phyloP scores from a whole-genome alignment of 1,284 basidiomycete species.

The Sanghuangporus sanghuang region DNA sequence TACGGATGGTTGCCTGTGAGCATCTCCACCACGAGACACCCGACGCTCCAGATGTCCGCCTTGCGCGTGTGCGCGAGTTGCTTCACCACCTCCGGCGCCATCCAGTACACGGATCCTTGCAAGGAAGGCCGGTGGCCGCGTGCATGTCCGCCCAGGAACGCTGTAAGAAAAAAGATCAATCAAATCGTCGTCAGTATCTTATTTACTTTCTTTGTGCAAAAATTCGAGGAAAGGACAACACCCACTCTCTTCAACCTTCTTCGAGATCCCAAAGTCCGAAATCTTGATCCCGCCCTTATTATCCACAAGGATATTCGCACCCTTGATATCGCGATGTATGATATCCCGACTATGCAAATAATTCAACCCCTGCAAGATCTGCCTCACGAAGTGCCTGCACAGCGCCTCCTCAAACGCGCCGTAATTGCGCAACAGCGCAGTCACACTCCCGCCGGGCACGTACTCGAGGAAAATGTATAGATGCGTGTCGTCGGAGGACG shows the following conservation, averaged over 20 bases:
- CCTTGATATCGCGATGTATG: constrained; percentile 98
- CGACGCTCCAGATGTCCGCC: constrained; percentile 98
- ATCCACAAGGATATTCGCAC: constrained; percentile 96
- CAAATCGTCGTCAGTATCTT: neutral
- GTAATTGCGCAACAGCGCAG: constrained; percentile 88
- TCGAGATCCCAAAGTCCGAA: constrained; percentile 98
- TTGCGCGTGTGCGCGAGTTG: constrained; percentile 92
- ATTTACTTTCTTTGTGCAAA: neutral
- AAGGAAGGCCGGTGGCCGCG: constrained; percentile 85
- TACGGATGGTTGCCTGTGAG: constrained; percentile 96
- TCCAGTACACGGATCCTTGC: constrained; percentile 98
- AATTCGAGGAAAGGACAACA: constrained; percentile 22
- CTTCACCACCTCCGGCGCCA: constrained; percentile 98
- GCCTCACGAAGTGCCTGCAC: constrained; percentile 91
- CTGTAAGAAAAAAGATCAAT: constrained; percentile 33
- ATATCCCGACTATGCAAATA: constrained; percentile 95
- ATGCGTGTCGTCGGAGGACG: constrained; percentile 81
- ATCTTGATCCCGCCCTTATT: constrained; percentile 99
- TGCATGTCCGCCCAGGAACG: constrained; percentile 64
- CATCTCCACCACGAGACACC: constrained; percentile 98
- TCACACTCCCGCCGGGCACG: constrained; percentile 96
- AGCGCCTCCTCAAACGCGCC: constrained; percentile 96
- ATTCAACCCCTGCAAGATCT: constrained; percentile 87
- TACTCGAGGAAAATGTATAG: constrained; percentile 99
- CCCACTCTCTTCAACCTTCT: constrained; percentile 94